Evolutionary conservation across 2,329 filamentous ascomycete genomes (phyloP).

Genomic region (Botrytis fabae): DNA sequence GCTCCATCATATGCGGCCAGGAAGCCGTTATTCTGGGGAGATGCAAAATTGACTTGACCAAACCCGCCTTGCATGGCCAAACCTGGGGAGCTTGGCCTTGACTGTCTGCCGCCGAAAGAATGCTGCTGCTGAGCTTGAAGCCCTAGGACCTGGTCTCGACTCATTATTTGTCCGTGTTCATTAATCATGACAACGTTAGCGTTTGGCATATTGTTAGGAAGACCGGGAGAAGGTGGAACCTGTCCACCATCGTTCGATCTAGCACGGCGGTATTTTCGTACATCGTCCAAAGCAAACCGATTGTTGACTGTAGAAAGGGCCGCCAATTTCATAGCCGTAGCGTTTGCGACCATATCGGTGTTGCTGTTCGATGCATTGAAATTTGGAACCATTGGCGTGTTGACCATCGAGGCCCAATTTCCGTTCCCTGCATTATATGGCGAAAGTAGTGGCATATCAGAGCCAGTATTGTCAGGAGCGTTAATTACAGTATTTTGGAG

Average conservation of each 20-base stretch:
- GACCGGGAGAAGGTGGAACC: conserved; percentile 64
- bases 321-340: conserved; percentile 97
- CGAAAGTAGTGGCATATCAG: conserved; percentile 82
- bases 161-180: conserved; percentile 85
- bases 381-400: conserved; percentile 90
- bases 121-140: conserved; percentile 66
- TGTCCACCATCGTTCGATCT: conserved; percentile 81
- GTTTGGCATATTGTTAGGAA: conserved; percentile 63
- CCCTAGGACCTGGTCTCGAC: conserved; percentile 79
- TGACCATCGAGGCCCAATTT: conserved; percentile 98
- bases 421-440: conserved; percentile 78
- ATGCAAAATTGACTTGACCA: conserved; percentile 70
- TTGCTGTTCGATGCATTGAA: conserved; percentile 63
- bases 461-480: conserved; percentile 64
- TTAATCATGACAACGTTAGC: conserved; percentile 92
- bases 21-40: conserved; percentile 93
- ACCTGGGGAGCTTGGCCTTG: conserved; percentile 86
- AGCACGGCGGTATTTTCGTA: conserved; percentile 90
- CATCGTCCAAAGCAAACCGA: conserved; percentile 93
- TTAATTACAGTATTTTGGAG: conserved; percentile 83
- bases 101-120: conserved; percentile 68
- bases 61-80: conserved; percentile 75
- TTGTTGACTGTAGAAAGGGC: conserved; percentile 98
- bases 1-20: conserved; percentile 80
- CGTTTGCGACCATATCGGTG: conserved; percentile 93